Base-by-base conservation (phyloP, 2,329 filamentous ascomycete genomes). In the Blumeria graminis region DNA sequence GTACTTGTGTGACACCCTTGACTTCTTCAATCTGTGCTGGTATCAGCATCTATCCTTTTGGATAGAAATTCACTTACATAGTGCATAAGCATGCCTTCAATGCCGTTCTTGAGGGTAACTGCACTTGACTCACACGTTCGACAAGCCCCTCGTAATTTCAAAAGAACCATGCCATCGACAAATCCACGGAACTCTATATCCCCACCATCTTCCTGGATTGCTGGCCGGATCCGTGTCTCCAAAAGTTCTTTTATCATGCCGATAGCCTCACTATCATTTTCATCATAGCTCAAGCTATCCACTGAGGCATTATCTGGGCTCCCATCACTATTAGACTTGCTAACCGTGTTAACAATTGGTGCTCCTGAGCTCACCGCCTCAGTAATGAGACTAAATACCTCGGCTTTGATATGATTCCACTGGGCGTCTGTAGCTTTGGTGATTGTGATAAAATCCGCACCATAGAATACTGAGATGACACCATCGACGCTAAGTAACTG, bases 171-270 rank as follows among this genome's bases (percentile, higher is more conserved):
- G 0, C 92, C 92, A 63, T 87, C 77, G 62, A 88, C 77, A 64
- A 96, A 96, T 0, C 90, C 90, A 16, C 86, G 76, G 68, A 90
- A 93, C 68, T 98, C 92, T 65, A 98, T 96, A 68, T 98, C 92
- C 50, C 92, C 92, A 52, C 92, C 92, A 63, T 98, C 92, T 68
- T 96, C 92, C 69, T 96, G 92, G 60, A 98, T 98, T 0, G 90
- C 86, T 0, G 92, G 92, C 46, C 92, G 77, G 65, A 98, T 94
- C 60, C 92, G 77, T 32, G 92, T 98, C 70, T 98, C 92, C 38
- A 98, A 74, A 35, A 98, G 73, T 71, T 98, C 92, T 72, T 96
- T 94, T 71, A 98, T 96, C 92, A 96, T 96, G 58, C 87, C 84
- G 8, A 98, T 84, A 10, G 95, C 86, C 70, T 98, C 92, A 62